Evolutionary conservation across 495 filamentous ascomycete species (phyloP), one percentile per base, ranked within the genome.

Genomic region (Antarctomyces pellizariae): DNA sequence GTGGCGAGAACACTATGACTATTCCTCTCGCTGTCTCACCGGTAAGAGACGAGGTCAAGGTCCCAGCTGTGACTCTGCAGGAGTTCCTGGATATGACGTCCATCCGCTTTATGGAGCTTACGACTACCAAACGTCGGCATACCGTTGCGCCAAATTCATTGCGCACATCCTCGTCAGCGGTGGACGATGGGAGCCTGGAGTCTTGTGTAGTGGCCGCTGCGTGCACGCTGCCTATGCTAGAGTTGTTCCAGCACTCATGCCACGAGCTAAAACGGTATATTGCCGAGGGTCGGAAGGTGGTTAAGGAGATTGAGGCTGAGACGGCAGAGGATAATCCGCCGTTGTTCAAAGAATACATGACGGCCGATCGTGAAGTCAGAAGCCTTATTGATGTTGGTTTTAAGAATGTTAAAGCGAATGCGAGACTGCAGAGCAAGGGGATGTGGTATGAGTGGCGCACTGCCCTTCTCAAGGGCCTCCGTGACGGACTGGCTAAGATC

Each of bases 371-470:
- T n/a, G 75, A 86, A 26, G 59, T 90, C 34, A 74, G 71, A 37
- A 45, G 64, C 1, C 59, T 86, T 25, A 83, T 97, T 73, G 84
- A 97, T 48, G 83, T 75, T 33, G 86, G 95, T 44, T 84, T 97
- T 50, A 83, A 84, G 45, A 90, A 91, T 34, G 71, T 89, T 41
- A 93, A 92, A 53, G 89, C 78, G 0, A 71, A 93, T 44, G 75
- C 89, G 2, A 56, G 89, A 21, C 56, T 89, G 3, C 59, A 77
- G 7, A 92, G 83, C 52, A 91, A 91, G 44, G 78, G 67, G 19
- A 83, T 79, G 47, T 97, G 89, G 89, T 95, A 97, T 43, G 72
- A 82, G 42, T 97, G 89, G 89, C 75, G 89, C 17, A 80, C 75
- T 67, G 78, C 79, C 37, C 64, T 93, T 14, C 67, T 92, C 7